phyloP scores from a whole-genome alignment of 257 asterid species.

The Forsythia viridissima region DNA sequence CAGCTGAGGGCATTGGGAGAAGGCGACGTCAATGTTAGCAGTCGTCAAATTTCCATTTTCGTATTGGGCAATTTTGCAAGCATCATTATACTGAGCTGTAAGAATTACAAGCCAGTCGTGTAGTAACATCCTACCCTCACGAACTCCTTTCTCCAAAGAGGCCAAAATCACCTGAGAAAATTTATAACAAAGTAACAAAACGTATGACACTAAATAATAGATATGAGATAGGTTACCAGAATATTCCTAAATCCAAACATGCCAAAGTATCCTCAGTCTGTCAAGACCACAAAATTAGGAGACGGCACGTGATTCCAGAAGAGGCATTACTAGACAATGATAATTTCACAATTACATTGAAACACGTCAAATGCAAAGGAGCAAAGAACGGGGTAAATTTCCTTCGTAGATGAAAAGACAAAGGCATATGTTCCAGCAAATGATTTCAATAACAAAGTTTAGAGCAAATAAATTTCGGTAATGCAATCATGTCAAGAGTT shows the following conservation, averaged over 20 bases:
- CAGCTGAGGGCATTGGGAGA: constrained; percentile 95
- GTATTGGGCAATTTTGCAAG: constrained; percentile 66
- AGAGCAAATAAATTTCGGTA: not conserved
- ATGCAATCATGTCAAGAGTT: not conserved
- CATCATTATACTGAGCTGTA: constrained; percentile 86
- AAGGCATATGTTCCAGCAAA: not conserved
- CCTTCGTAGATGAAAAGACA: constrained; percentile 3
- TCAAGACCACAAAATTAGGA: not conserved
- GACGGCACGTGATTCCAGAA: not conserved
- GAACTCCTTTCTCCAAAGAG: constrained; percentile 91
- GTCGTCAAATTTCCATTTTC: constrained; percentile 57
- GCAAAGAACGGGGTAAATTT: not conserved
- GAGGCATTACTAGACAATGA: not conserved
- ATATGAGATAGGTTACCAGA: constrained; percentile 7
- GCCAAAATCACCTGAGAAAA: constrained; percentile 78
- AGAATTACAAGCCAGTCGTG: constrained; percentile 99
- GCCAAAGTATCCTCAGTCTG: not conserved
- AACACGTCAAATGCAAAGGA: not conserved
- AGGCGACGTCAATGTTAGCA: constrained; percentile 71
- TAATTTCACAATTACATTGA: constrained; percentile 10
- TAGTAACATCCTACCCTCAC: constrained; percentile 87
- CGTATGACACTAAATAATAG: constrained; percentile 8
- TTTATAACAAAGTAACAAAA: constrained; percentile 10
- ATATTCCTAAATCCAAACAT: not conserved
- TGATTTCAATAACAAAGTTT: not conserved